Evolutionary conservation across 305 asterid genomes (phyloP).

Genomic region (Caryopteris hybrid): DNA sequence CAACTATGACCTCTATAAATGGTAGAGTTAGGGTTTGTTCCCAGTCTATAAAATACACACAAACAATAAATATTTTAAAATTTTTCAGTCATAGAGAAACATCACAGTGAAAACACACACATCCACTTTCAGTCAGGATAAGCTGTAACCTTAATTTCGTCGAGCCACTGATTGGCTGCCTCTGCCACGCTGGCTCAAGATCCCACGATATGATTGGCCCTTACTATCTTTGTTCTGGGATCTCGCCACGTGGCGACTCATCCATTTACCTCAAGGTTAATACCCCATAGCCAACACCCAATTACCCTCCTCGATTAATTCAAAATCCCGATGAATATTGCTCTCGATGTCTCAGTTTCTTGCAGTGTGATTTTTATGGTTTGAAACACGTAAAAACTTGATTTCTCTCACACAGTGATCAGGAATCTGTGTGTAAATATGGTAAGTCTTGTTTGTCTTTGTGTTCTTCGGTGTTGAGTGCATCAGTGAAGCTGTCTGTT

Average conservation of each 20-base stretch:
- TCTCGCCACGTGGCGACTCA: conserved; percentile 38
- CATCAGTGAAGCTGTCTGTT: background rate
- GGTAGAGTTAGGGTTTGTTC: conserved; percentile 6
- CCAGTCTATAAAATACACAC: background rate
- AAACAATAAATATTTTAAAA: background rate
- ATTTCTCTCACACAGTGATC: background rate
- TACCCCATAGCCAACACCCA: conserved; percentile 32
- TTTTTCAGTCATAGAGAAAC: conserved; percentile 5
- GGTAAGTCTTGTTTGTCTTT: conserved; percentile 25
- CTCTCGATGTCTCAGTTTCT: conserved; percentile 24
- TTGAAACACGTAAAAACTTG: conserved; percentile 5
- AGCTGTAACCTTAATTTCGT: conserved; percentile 63
- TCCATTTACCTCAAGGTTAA: conserved; percentile 30
- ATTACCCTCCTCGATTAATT: conserved; percentile 64
- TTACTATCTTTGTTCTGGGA: background rate
- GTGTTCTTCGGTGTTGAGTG: conserved; percentile 8
- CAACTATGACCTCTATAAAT: background rate
- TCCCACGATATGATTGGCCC: conserved; percentile 76
- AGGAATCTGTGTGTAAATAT: conserved; percentile 14
- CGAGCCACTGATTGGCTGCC: conserved; percentile 68
- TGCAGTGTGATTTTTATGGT: background rate
- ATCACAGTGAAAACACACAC: conserved; percentile 36
- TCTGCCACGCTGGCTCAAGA: conserved; percentile 66
- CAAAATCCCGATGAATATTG: conserved; percentile 66
- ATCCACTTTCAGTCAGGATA: conserved; percentile 29